Evolutionary conservation across 2,329 filamentous ascomycete species (phyloP).

Genomic region (Xylaria sp.): DNA sequence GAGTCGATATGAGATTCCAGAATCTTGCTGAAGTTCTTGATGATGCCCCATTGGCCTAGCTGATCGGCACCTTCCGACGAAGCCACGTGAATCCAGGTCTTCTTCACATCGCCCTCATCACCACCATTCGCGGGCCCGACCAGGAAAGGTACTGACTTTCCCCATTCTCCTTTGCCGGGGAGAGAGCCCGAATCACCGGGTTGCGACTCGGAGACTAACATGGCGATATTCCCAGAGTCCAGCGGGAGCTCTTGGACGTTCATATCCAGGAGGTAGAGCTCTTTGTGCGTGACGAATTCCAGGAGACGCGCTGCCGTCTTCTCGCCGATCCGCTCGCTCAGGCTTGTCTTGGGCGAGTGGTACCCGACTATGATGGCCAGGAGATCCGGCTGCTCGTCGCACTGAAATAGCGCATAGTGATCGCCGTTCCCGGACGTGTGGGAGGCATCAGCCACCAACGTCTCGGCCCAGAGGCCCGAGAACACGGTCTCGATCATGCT

Average conservation of each 20-base stretch:
- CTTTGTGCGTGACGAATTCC: slow-evolving; percentile 8
- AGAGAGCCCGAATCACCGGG: neutral
- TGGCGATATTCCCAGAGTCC: neutral
- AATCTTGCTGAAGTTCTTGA: slow-evolving; percentile 12
- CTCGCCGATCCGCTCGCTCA: neutral
- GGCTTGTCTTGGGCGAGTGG: neutral
- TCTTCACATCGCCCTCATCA: neutral
- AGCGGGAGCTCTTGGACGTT: slow-evolving; percentile 5
- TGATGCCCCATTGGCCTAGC: neutral
- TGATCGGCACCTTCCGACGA: slow-evolving; percentile 7
- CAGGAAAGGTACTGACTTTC: neutral
- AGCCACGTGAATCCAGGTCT: slow-evolving; percentile 21
- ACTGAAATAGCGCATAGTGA: slow-evolving; percentile 20
- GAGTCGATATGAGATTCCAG: slow-evolving; percentile 13
- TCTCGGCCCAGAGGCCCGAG: slow-evolving; percentile 4
- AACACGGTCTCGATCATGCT: slow-evolving; percentile 24
- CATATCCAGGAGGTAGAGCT: slow-evolving; percentile 8
- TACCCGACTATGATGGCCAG: slow-evolving; percentile 19
- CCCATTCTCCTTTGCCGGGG: slow-evolving; percentile 23
- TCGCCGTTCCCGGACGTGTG: neutral
- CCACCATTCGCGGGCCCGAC: neutral
- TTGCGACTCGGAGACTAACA: slow-evolving; percentile 16
- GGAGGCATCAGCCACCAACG: neutral
- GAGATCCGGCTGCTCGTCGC: slow-evolving; percentile 18
- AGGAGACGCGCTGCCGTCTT: neutral